A percentile compares a stretch with the other conserved stretches of the same genome.
phyloP scores from a whole-genome alignment of 768 basidiomycete species.

The Dictyophora rubrovolvata region DNA sequence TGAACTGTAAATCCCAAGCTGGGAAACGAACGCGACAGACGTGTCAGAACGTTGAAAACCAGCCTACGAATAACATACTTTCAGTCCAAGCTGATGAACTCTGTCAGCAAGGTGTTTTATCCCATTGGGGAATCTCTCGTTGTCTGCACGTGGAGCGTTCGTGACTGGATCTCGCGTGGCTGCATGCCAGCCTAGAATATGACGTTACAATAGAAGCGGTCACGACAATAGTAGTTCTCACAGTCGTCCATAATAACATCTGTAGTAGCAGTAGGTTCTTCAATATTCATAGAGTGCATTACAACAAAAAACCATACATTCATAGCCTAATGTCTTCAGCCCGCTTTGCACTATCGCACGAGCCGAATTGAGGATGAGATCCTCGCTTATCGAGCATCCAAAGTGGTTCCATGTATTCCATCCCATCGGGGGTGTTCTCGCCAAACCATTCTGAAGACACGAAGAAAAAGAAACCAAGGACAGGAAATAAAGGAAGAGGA shows the following conservation, averaged over 20 bases:
- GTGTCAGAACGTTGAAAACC: not conserved
- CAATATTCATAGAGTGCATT: not conserved
- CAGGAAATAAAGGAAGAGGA: not conserved
- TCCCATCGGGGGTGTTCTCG: slow-evolving; percentile 27
- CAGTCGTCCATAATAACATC: slow-evolving; percentile 31
- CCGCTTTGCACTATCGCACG: slow-evolving; percentile 23
- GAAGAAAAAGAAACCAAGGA: not conserved
- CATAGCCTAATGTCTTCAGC: slow-evolving; percentile 26
- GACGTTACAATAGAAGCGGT: not conserved
- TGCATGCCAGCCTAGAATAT: slow-evolving; percentile 15
- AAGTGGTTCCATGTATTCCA: slow-evolving; percentile 32
- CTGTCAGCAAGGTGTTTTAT: slow-evolving; percentile 13
- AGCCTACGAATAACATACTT: slow-evolving; percentile 5
- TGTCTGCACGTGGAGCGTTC: slow-evolving; percentile 10
- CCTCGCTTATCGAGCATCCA: slow-evolving; percentile 27
- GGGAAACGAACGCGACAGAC: not conserved
- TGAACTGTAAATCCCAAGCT: slow-evolving; percentile 7
- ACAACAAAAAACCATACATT: slow-evolving; percentile 20
- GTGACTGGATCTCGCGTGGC: slow-evolving; percentile 9
- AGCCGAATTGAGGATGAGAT: slow-evolving; percentile 25
- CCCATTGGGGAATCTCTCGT: slow-evolving; percentile 12
- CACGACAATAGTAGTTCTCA: slow-evolving; percentile 10
- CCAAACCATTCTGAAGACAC: slow-evolving; percentile 20
- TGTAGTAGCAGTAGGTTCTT: slow-evolving; percentile 6
- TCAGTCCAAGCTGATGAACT: slow-evolving; percentile 14